phyloP scores from a whole-genome alignment of 805 yeast species.

The Ogataea sp. region DNA sequence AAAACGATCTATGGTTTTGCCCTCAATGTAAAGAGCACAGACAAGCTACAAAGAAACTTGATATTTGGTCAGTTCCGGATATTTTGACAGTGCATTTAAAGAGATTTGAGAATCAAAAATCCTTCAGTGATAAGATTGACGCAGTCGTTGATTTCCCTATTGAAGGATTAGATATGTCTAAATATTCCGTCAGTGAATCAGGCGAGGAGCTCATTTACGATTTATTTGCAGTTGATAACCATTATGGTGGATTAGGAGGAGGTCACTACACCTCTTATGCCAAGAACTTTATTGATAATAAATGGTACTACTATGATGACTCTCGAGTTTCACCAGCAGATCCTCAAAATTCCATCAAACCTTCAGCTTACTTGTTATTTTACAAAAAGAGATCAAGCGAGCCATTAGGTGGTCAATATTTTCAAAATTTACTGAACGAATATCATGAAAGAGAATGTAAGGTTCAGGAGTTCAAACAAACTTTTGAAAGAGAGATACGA shows the following conservation, averaged over 20 bases:
- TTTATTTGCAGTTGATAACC: slow-evolving; percentile 88
- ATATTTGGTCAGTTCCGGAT: slow-evolving; percentile 92
- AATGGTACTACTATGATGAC: slow-evolving; percentile 91
- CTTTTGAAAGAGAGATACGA: not conserved
- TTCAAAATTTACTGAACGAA: slow-evolving; percentile 31
- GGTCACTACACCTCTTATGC: slow-evolving; percentile 95
- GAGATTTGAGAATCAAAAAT: slow-evolving; percentile 76
- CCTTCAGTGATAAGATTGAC: slow-evolving; percentile 85
- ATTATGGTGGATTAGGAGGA: slow-evolving; percentile 93
- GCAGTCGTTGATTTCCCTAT: slow-evolving; percentile 83
- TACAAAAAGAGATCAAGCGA: slow-evolving; percentile 49
- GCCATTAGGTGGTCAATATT: slow-evolving; percentile 40
- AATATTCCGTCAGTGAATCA: slow-evolving; percentile 38
- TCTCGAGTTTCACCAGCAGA: slow-evolving; percentile 57
- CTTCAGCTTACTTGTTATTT: slow-evolving; percentile 83
- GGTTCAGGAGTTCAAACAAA: not conserved
- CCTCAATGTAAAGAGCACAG: slow-evolving; percentile 83
- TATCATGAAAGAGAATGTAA: slow-evolving; percentile 28
- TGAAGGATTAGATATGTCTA: slow-evolving; percentile 64
- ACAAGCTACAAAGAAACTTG: slow-evolving; percentile 85
- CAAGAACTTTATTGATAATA: slow-evolving; percentile 62
- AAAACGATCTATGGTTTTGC: slow-evolving; percentile 91
- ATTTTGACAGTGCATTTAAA: slow-evolving; percentile 83
- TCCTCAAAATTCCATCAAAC: slow-evolving; percentile 54
- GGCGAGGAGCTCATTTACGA: slow-evolving; percentile 54